Evolutionary conservation across 2,329 filamentous ascomycete genomes (phyloP).

Genomic region (Aureobasidium musti): DNA sequence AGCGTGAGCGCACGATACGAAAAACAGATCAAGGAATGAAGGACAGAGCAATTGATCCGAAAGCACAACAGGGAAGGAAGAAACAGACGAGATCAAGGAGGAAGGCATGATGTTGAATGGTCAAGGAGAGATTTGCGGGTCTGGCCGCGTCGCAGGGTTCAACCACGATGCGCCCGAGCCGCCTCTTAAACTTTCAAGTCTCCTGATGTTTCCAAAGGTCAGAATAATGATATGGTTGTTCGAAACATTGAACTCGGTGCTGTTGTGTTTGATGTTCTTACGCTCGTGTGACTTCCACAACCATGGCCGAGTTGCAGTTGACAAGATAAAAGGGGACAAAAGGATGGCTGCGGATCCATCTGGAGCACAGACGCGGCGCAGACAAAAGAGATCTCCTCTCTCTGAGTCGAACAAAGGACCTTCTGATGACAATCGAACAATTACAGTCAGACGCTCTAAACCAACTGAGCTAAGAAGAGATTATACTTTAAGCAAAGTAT

Average conservation of each 20-base stretch:
- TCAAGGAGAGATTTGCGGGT: constrained; percentile 23
- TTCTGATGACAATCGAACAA: constrained; percentile 26
- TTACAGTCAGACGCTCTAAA: constrained; percentile 29
- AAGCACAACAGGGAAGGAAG: background rate
- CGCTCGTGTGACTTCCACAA: background rate
- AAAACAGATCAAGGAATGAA: too few relatives aligned
- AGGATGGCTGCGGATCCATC: too few relatives aligned
- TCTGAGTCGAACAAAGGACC: constrained; percentile 29
- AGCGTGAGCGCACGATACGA: background rate
- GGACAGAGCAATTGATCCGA: background rate
- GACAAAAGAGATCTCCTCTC: constrained; percentile 17
- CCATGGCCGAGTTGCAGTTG: background rate
- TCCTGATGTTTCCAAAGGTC: constrained; percentile 2
- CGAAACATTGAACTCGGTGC: background rate
- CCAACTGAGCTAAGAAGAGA: constrained; percentile 29
- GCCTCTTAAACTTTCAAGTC: background rate
- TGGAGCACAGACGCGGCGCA: too few relatives aligned
- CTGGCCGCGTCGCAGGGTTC: constrained; percentile 26
- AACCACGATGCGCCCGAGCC: constrained; percentile 24
- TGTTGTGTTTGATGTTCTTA: background rate
- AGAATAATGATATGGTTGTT: background rate
- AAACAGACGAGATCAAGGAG: constrained; percentile 1
- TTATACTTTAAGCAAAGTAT: background rate
- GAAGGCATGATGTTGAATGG: constrained; percentile 18
- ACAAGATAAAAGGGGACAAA: background rate